A percentile compares a stretch with the other conserved stretches of the same genome.
These are phyloP conservation scores for Nakazawaea pomicola DNA, from an alignment of 805 yeast genomes.

Conservation along the genomic window DNA sequence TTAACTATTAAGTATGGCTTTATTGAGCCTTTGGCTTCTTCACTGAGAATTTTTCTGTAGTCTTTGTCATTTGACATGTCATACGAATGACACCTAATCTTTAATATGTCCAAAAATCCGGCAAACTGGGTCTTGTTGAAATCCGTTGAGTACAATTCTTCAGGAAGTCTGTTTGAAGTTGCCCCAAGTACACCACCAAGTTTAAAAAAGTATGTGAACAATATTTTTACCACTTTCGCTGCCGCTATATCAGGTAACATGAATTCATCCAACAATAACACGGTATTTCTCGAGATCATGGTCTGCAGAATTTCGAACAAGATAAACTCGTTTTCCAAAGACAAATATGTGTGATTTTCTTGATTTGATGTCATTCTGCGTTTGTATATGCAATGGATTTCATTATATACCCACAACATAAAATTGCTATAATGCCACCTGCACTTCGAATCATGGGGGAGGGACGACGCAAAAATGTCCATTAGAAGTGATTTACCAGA, in stretches of 20 bases:
- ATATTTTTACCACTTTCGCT: constrained; percentile 59
- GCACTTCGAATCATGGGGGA: constrained; percentile 59
- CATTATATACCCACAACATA: constrained; percentile 61
- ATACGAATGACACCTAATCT: constrained; percentile 52
- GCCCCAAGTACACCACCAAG: constrained; percentile 74
- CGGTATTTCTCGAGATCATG: constrained; percentile 51
- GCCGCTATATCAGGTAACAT: constrained; percentile 75
- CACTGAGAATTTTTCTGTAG: constrained; percentile 39
- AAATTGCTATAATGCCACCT: constrained; percentile 71
- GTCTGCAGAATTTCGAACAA: constrained; percentile 63
- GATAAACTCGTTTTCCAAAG: constrained; percentile 57
- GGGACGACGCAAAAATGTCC: constrained; percentile 63
- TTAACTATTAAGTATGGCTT: constrained; percentile 31
- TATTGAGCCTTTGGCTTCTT: constrained; percentile 16
- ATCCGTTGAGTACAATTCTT: constrained; percentile 62
- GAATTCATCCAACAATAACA: constrained; percentile 66
- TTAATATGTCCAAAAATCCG: constrained; percentile 50
- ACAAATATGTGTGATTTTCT: constrained; percentile 26
- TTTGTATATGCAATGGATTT: constrained; percentile 51
- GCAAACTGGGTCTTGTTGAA: constrained; percentile 56
- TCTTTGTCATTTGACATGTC: constrained; percentile 60
- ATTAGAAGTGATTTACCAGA: constrained; percentile 72
- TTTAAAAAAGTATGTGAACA: constrained; percentile 66
- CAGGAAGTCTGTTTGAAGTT: constrained; percentile 68
- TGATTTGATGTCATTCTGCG: constrained; percentile 31